A percentile compares a stretch with the other conserved stretches of the same genome.
These are phyloP conservation scores for Mycothermus thermophilus DNA, from an alignment of 495 filamentous ascomycete genomes.

Conservation along the genomic window DNA sequence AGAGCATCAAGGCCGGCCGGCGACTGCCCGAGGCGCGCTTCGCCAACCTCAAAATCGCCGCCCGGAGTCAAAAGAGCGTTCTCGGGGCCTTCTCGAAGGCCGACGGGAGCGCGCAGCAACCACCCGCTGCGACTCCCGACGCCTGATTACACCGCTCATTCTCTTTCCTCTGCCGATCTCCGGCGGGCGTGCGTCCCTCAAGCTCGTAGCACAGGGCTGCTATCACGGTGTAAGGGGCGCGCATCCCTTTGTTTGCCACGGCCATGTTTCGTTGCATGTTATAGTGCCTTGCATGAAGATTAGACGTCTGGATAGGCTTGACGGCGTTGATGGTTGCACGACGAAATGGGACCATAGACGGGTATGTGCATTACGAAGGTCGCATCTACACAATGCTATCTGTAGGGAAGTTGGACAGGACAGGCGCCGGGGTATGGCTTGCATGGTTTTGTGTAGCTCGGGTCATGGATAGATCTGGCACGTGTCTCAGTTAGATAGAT, in stretches of 20 bases:
- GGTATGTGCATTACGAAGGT: constrained; percentile 6
- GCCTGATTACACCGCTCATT: constrained; percentile 6
- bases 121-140: constrained; percentile 1
- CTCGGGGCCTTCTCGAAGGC: constrained; percentile 17
- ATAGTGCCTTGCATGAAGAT: constrained; percentile 13
- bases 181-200: neutral
- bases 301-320: constrained; percentile 6
- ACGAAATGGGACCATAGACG: constrained; percentile 2
- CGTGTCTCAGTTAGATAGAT: neutral
- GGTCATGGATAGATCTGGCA: no score
- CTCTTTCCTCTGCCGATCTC: neutral
- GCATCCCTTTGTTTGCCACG: constrained; percentile 8
- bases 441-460: constrained; percentile 5
- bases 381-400: constrained; percentile 3
- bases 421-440: constrained; percentile 9
- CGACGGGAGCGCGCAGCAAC: constrained; percentile 10
- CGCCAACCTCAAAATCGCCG: constrained; percentile 42
- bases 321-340: constrained; percentile 2
- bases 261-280: constrained; percentile 12
- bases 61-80: constrained; percentile 50
- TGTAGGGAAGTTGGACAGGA: constrained; percentile 1
- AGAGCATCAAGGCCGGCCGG: constrained; percentile 64
- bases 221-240: constrained; percentile 1
- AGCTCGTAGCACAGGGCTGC: neutral
- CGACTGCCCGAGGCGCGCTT: constrained; percentile 64